Percentiles rank a stretch among this genome's conserved stretches.
These are phyloP conservation scores for Priceomyces melissophilus DNA, from an alignment of 805 yeast species.

Conservation along the genomic window DNA sequence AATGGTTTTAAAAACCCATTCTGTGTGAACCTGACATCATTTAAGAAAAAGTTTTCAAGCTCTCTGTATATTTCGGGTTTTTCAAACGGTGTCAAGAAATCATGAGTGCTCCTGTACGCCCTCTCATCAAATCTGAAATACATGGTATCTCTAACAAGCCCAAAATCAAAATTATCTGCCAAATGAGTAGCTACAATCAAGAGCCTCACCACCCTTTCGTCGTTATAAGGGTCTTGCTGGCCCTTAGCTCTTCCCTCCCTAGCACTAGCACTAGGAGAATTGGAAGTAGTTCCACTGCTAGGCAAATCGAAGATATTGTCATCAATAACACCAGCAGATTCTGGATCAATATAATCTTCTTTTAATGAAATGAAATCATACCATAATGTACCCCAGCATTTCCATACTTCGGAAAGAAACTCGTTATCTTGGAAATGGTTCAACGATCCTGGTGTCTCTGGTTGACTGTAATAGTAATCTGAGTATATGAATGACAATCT, in stretches of 20 bases:
- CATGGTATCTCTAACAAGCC: constrained; percentile 45
- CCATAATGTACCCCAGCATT: constrained; percentile 84
- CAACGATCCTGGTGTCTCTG: constrained; percentile 37
- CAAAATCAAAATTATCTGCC: constrained; percentile 53
- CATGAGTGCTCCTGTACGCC: constrained; percentile 22
- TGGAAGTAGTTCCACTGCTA: constrained; percentile 51
- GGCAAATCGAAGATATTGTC: constrained; percentile 60
- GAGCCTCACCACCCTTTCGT: constrained; percentile 50
- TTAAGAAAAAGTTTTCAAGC: constrained; percentile 32
- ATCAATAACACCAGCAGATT: constrained; percentile 55
- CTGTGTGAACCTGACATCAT: constrained; percentile 41
- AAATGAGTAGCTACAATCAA: constrained; percentile 48
- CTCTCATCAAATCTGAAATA: constrained; percentile 42
- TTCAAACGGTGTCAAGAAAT: constrained; percentile 13
- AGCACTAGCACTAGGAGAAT: constrained; percentile 15
- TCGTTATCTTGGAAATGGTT: constrained; percentile 56
- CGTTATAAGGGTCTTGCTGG: constrained; percentile 40
- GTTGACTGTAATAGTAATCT: constrained; percentile 10
- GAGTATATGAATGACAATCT: constrained; percentile 21
- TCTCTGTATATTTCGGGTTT: constrained; percentile 21
- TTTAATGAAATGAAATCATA: constrained; percentile 58
- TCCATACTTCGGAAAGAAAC: constrained; percentile 73
- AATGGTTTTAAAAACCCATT: constrained; percentile 38
- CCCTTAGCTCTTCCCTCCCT: constrained; percentile 15
- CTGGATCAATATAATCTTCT: constrained; percentile 46